A percentile compares a stretch with the other conserved stretches of the same genome.
phyloP scores from a whole-genome alignment of 352 stramenopile species.

The Pythium guiyangense region DNA sequence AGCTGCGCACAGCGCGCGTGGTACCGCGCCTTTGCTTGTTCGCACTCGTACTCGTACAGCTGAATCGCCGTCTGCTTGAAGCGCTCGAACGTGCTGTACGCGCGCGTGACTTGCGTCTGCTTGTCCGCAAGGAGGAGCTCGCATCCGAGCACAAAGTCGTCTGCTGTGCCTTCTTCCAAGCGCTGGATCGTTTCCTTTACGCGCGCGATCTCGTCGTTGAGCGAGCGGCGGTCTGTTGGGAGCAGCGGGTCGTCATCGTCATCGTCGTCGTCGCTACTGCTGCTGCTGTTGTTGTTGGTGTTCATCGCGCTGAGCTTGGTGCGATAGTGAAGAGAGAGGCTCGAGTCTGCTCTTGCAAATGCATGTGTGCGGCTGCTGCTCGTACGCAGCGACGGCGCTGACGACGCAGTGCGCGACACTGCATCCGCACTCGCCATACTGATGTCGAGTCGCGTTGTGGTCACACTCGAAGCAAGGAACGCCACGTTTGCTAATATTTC shows the following conservation, averaged over 20 bases:
- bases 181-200: slow-evolving; percentile 19
- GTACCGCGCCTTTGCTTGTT: slow-evolving; percentile 36
- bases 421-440: too few relatives aligned
- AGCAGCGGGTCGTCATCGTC: slow-evolving; percentile 13
- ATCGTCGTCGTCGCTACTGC: slow-evolving; percentile 4
- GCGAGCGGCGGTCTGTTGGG: slow-evolving; percentile 19
- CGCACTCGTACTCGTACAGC: slow-evolving; percentile 38
- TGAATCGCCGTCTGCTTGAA: slow-evolving; percentile 16
- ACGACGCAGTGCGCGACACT: neutral
- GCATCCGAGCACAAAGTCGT: slow-evolving; percentile 32
- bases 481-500: too few relatives aligned
- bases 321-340: too few relatives aligned
- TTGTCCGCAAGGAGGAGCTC: slow-evolving; percentile 21
- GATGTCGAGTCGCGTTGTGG: too few relatives aligned
- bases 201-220: slow-evolving; percentile 23
- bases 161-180: slow-evolving; percentile 26
- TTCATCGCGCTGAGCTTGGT: neutral
- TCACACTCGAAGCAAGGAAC: too few relatives aligned
- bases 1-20: slow-evolving; percentile 39
- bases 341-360: neutral
- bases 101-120: slow-evolving; percentile 20
- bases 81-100: slow-evolving; percentile 26
- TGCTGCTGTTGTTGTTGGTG: neutral
- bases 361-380: neutral
- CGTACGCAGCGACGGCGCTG: neutral